Percentiles rank a stretch among this genome's conserved stretches.
Evolutionary conservation across 768 basidiomycete species (phyloP).

Genomic region (Gymnopilus dilepis): DNA sequence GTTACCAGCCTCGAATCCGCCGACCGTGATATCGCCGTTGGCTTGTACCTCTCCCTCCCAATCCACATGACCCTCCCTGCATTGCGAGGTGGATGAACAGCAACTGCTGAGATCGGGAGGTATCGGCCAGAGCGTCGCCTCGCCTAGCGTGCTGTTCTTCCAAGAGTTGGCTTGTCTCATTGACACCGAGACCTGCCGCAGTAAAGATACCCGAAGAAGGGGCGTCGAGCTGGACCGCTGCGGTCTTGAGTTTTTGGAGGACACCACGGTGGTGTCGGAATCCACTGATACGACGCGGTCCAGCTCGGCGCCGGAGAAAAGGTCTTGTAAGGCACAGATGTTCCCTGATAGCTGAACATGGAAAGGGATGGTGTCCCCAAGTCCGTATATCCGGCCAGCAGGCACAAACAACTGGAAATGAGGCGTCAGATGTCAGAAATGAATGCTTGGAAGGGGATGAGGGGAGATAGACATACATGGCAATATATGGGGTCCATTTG

Average conservation of each 20-base stretch:
- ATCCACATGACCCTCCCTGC: slow-evolving; percentile 51
- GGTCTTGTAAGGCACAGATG: slow-evolving; percentile 48
- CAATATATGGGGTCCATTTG: slow-evolving; percentile 46
- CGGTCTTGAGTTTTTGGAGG: slow-evolving; percentile 15
- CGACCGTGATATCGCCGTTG: slow-evolving; percentile 41
- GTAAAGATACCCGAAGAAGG: slow-evolving; percentile 52
- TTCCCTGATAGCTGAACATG: slow-evolving; percentile 64
- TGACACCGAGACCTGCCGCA: slow-evolving; percentile 52
- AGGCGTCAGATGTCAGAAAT: slow-evolving; percentile 6
- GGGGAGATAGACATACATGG: slow-evolving; percentile 46
- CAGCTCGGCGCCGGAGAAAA: slow-evolving; percentile 39
- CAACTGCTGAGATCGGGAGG: slow-evolving; percentile 39
- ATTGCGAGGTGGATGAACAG: slow-evolving; percentile 26
- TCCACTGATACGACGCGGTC: slow-evolving; percentile 30
- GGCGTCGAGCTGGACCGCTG: slow-evolving; percentile 25
- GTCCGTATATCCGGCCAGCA: slow-evolving; percentile 54
- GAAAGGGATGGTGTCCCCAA: slow-evolving; percentile 65
- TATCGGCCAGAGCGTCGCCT: slow-evolving; percentile 53
- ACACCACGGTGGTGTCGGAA: slow-evolving; percentile 24
- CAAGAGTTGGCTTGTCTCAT: slow-evolving; percentile 42
- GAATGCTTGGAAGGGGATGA: not conserved
- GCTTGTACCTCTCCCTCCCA: slow-evolving; percentile 61
- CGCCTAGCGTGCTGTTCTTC: slow-evolving; percentile 48
- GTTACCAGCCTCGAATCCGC: slow-evolving; percentile 51
- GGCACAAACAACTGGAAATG: slow-evolving; percentile 62